Percentiles rank a stretch among this genome's conserved stretches.
These are phyloP conservation scores for Sindora glabra DNA, from an alignment of 306 rosid species.

Conservation along the genomic window DNA sequence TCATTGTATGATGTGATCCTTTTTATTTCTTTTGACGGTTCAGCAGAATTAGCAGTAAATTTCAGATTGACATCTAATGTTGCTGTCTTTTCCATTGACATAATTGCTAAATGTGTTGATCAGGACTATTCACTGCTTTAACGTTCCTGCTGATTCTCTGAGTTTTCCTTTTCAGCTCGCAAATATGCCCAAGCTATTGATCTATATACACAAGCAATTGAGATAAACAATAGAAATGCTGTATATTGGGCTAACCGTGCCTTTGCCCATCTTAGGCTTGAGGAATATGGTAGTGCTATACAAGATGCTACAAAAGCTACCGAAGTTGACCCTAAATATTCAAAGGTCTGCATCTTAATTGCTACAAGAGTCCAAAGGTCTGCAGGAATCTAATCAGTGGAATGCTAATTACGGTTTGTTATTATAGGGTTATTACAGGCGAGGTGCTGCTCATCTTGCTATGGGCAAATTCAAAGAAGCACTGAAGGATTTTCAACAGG, in stretches of 20 bases:
- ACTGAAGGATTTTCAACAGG: slow-evolving; percentile 94
- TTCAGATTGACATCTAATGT: background rate
- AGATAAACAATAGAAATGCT: slow-evolving; percentile 61
- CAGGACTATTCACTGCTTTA: background rate
- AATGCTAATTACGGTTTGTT: slow-evolving; percentile 24
- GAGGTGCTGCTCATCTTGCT: slow-evolving; percentile 89
- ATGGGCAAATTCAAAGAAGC: slow-evolving; percentile 98
- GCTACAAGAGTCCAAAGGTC: background rate
- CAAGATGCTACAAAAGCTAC: slow-evolving; percentile 87
- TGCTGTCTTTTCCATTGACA: background rate
- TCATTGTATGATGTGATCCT: background rate
- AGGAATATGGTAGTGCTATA: slow-evolving; percentile 95
- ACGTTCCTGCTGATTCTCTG: slow-evolving; percentile 24
- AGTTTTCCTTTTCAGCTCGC: slow-evolving; percentile 59
- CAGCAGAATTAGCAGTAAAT: background rate
- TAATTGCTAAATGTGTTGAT: background rate
- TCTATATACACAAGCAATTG: slow-evolving; percentile 80
- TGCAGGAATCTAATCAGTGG: background rate
- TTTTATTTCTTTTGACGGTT: slow-evolving; percentile 1
- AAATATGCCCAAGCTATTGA: slow-evolving; percentile 80
- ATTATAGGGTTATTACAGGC: slow-evolving; percentile 87
- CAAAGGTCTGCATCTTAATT: slow-evolving; percentile 51
- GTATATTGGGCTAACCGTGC: slow-evolving; percentile 94
- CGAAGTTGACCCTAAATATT: slow-evolving; percentile 85
- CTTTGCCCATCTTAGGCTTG: slow-evolving; percentile 85